phyloP scores from a whole-genome alignment of 257 asterid species.

The Solanum infundibuliforme region DNA sequence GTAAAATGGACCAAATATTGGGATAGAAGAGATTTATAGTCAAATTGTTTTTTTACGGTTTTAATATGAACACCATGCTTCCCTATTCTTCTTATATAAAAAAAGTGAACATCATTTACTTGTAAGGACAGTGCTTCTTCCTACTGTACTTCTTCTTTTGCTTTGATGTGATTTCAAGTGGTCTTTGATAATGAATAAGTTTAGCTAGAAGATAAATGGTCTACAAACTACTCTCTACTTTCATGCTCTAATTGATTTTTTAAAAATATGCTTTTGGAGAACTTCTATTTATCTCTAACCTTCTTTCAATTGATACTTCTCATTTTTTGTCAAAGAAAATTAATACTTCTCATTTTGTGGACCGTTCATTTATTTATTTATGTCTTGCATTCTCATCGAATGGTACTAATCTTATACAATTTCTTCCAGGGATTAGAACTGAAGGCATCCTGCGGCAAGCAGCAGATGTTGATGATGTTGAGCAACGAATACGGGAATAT shows the following conservation, averaged over 20 bases:
- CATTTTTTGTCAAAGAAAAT: not conserved
- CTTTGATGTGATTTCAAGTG: not conserved
- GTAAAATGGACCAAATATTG: not conserved
- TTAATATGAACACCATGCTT: not conserved
- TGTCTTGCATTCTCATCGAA: not conserved
- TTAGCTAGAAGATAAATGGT: not conserved
- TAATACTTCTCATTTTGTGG: not conserved
- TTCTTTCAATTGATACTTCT: not conserved
- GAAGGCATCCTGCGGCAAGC: slow-evolving; percentile 99
- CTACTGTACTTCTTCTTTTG: not conserved
- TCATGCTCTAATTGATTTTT: not conserved
- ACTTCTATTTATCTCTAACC: not conserved
- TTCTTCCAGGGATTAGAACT: slow-evolving; percentile 58
- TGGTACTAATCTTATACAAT: slow-evolving; percentile 14
- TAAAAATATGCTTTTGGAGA: not conserved
- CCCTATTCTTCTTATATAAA: not conserved
- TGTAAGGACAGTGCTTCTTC: not conserved
- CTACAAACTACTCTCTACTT: not conserved
- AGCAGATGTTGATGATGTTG: slow-evolving; percentile 96
- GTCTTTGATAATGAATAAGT: not conserved
- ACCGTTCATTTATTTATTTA: not conserved
- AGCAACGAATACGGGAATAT: slow-evolving; percentile 77
- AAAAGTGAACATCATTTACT: not conserved
- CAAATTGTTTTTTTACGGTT: not conserved
- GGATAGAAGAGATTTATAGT: not conserved